A percentile compares a stretch with the other conserved stretches of the same genome.
Evolutionary conservation across 129 eudicot species (phyloP).

Genomic region (Rutidosis leptorrhynchoides): DNA sequence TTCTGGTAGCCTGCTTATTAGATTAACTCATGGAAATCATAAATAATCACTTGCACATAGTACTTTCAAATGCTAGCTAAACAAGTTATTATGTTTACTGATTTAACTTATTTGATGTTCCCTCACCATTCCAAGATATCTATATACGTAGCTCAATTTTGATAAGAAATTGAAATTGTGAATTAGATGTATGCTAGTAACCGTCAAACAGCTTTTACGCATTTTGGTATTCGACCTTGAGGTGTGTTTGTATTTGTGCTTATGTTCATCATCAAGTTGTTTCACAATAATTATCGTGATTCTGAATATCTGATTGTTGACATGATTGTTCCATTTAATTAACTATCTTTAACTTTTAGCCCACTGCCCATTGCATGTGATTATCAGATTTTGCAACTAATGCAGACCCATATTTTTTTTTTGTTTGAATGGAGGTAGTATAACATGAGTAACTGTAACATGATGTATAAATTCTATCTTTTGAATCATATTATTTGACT

Average conservation of each 20-base stretch:
- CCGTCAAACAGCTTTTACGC: background rate
- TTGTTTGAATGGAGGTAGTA: background rate
- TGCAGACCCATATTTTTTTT: background rate
- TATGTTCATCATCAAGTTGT: background rate
- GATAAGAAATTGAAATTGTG: background rate
- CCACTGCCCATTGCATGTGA: too few species aligned
- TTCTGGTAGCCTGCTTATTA: background rate
- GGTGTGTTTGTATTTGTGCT: background rate
- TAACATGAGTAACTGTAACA: background rate
- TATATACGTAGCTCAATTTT: background rate
- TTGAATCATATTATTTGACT: background rate
- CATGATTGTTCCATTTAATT: background rate
- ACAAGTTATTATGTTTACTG: background rate
- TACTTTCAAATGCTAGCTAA: background rate
- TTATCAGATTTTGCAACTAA: background rate
- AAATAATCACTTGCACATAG: background rate
- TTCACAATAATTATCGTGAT: background rate
- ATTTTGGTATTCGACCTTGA: background rate
- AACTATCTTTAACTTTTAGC: background rate
- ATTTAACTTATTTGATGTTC: background rate
- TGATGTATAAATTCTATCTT: background rate
- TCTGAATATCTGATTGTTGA: background rate
- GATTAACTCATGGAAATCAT: background rate
- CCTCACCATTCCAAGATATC: background rate
- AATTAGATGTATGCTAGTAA: background rate